Evolutionary conservation across 2,329 filamentous ascomycete species (phyloP), one percentile per base, ranked within the genome.

Genomic region (Cladobotryum mycophilum): DNA sequence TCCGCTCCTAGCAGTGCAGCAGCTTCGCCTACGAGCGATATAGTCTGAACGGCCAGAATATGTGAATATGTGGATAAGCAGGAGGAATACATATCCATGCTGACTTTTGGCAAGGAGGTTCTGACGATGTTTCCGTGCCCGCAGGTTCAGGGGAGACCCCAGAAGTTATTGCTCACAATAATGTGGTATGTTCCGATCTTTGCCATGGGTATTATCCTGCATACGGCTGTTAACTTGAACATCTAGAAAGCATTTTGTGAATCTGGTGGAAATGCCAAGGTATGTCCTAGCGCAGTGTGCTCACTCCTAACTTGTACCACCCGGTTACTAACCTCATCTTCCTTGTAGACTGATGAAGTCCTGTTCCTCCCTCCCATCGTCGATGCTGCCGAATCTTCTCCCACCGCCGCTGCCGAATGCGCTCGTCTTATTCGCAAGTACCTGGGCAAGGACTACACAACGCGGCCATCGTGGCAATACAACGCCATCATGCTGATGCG

Each of bases 401-500:
- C 93, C 8, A 74, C 76, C 43, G 93, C 93, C 5, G 91, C 92
- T 20, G 82, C 85, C 56, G 87, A 91, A 61, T 89, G 88, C 60
- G 89, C 90, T 45, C 75, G 81, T 57, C 76, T 86, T 57, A 89
- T 97, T 64, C 86, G 89, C 65, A 91, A 89, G 67, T 92, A 85
- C 66, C 75, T 99, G 53, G 78, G 82, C 60, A 85, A 84, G 58
- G 86, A 91, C 42, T 83, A 88, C 69, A 82, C 70, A 60, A 65
- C 69, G 22, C 74, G 73, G 42, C 75, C 88, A 9, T 83, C 87
- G 60, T 83, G 85, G 59, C 92, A 97, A 69, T 97, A 96, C 77
- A 96, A 97, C 71, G 86, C 89, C 56, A 84, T 97, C 62, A 97
- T 97, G 93, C 80, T 99, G 50, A 77, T 95, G 59, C 86, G 92